Evolutionary conservation across 352 stramenopile genomes (phyloP).

Genomic region (Globisporangium mamillatum): DNA sequence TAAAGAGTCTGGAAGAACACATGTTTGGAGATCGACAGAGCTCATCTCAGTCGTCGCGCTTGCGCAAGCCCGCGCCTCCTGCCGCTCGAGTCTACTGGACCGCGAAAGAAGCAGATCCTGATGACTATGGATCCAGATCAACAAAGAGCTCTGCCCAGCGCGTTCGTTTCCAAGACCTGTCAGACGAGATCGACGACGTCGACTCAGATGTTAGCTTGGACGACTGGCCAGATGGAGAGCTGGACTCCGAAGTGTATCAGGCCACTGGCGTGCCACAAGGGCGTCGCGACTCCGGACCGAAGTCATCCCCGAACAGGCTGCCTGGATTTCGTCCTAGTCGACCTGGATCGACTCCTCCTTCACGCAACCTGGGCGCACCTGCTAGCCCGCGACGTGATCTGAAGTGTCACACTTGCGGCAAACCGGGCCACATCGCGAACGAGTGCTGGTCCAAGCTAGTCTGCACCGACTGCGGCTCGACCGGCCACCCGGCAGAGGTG

Average conservation of each 20-base stretch:
- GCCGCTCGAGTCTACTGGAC: not conserved
- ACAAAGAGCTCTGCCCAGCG: too few relatives aligned
- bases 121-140: not conserved
- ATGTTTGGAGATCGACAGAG: not conserved
- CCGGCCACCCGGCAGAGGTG: not conserved
- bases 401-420: not conserved
- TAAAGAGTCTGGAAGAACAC: constrained; percentile 1
- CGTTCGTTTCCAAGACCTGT: not conserved
- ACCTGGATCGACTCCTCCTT: not conserved
- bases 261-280: not conserved
- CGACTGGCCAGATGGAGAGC: not conserved
- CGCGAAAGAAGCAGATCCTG: not conserved
- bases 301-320: too few relatives aligned
- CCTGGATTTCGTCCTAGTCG: too few relatives aligned
- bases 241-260: not conserved
- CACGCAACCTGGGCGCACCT: not conserved
- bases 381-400: not conserved
- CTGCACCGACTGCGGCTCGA: not conserved
- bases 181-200: not conserved
- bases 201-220: not conserved
- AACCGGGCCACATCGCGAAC: not conserved
- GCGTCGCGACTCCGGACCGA: not conserved
- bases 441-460: constrained; percentile 3
- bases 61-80: not conserved
- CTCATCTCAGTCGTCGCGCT: not conserved